Evolutionary conservation across 805 yeast genomes (phyloP).

Genomic region (Metschnikowia reukaufii): DNA sequence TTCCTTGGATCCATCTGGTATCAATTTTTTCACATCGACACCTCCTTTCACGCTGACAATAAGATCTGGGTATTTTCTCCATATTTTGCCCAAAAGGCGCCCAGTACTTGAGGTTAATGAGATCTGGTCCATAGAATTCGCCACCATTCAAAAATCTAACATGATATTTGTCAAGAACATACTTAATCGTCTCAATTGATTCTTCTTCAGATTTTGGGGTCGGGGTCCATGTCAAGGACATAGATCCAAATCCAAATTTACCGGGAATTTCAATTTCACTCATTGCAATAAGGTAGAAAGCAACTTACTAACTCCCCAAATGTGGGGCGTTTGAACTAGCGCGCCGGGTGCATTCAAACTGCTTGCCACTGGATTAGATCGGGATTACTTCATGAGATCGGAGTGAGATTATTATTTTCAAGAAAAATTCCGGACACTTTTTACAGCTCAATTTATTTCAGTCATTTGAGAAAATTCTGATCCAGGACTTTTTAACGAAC

Average conservation of each 20-base stretch:
- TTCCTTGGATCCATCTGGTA: conserved; percentile 53
- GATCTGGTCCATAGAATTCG: conserved; percentile 67
- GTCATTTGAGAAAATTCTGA: too few relatives aligned
- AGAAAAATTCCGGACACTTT: too few relatives aligned
- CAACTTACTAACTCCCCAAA: too few relatives aligned
- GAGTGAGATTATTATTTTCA: too few relatives aligned
- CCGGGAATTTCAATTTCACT: conserved; percentile 22
- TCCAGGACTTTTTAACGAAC: too few relatives aligned
- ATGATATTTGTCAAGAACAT: conserved; percentile 43
- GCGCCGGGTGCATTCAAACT: too few relatives aligned
- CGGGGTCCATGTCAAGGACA: conserved; percentile 76
- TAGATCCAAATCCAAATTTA: conserved; percentile 69
- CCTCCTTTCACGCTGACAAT: conserved; percentile 72
- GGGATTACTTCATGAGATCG: too few relatives aligned
- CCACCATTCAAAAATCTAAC: conserved; percentile 67
- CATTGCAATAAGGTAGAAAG: conserved; percentile 3
- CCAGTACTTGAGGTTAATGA: conserved; percentile 55
- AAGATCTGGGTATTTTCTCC: conserved; percentile 51
- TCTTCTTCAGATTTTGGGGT: conserved; percentile 52
- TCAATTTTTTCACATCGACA: conserved; percentile 30
- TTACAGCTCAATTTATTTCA: too few relatives aligned
- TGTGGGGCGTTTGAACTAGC: too few relatives aligned
- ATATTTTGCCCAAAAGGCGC: conserved; percentile 60
- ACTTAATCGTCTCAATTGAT: conserved; percentile 53
- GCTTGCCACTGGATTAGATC: too few relatives aligned